Percentiles rank a stretch among this genome's conserved stretches.
These are phyloP conservation scores for Fusarium brevicatenulatum DNA, from an alignment of 2,329 filamentous ascomycete species.

Conservation along the genomic window DNA sequence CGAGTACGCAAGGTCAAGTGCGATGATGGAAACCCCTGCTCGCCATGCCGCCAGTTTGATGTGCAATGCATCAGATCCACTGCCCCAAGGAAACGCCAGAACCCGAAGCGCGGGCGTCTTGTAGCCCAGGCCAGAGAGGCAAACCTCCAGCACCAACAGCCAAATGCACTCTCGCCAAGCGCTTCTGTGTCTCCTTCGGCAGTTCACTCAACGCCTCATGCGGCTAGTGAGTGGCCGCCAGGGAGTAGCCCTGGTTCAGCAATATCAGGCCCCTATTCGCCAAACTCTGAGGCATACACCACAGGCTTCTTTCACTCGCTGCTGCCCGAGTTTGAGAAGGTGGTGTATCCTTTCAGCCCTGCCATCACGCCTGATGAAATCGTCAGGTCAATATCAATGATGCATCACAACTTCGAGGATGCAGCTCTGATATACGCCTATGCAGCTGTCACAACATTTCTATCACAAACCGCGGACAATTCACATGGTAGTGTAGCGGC, in stretches of 20 bases:
- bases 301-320: conserved; percentile 30
- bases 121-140: conserved; percentile 36
- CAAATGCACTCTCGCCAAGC: conserved; percentile 23
- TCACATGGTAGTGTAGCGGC: conserved; percentile 32
- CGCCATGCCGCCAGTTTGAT: conserved; percentile 35
- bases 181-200: conserved; percentile 32
- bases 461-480: conserved; percentile 35
- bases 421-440: conserved; percentile 37
- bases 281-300: conserved; percentile 28
- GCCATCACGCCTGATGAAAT: conserved; percentile 34
- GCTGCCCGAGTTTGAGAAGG: conserved; percentile 34
- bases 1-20: conserved; percentile 43
- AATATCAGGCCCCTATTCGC: conserved; percentile 22
- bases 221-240: conserved; percentile 22
- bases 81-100: conserved; percentile 36
- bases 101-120: conserved; percentile 34
- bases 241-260: conserved; percentile 30
- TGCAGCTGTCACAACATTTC: conserved; percentile 37
- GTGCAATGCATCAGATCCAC: conserved; percentile 36
- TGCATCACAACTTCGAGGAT: conserved; percentile 36
- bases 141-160: conserved; percentile 29
- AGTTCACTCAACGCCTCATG: conserved; percentile 20
- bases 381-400: conserved; percentile 27
- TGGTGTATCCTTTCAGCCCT: conserved; percentile 38
- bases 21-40: conserved; percentile 39